A percentile compares a stretch with the other conserved stretches of the same genome.
Conservation (phyloP, 177 flowering plant species). For the Vitis hybrid region DNA sequence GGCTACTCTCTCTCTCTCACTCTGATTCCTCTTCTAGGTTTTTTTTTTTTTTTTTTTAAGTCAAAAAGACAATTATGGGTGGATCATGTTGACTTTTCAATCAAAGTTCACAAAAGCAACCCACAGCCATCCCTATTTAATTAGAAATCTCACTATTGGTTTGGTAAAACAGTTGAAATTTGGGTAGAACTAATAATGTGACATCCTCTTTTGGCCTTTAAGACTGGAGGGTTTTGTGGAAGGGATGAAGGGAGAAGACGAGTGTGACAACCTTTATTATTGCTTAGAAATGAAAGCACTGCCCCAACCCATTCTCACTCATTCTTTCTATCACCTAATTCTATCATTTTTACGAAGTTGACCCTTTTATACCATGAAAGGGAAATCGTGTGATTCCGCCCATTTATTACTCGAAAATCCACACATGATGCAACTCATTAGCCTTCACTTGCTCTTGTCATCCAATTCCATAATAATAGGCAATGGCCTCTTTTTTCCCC, state of each 20-base stretch:
- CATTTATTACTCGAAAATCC: too few relatives aligned
- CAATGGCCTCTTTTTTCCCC: too few relatives aligned
- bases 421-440: slow-evolving; percentile 2
- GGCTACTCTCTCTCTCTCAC: not conserved
- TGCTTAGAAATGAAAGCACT: slow-evolving; percentile 11
- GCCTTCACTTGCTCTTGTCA: not conserved
- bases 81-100: slow-evolving; percentile 15
- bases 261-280: slow-evolving; percentile 7
- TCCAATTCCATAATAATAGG: too few relatives aligned
- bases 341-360: too few relatives aligned
- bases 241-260: too few relatives aligned
- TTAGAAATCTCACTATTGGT: not conserved
- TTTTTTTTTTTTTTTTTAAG: not conserved
- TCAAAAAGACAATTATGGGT: slow-evolving; percentile 19
- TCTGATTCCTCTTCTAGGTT: too few relatives aligned
- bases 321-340: too few relatives aligned
- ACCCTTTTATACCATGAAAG: too few relatives aligned
- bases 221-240: not conserved
- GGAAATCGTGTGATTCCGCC: too few relatives aligned
- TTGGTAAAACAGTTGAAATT: slow-evolving; percentile 2
- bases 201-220: not conserved
- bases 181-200: not conserved
- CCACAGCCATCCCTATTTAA: not conserved
- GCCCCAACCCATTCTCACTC: not conserved
- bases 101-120: slow-evolving; percentile 1